A percentile compares a stretch with the other conserved stretches of the same genome.
phyloP scores from a whole-genome alignment of 164 flowering plant genomes.

The Sextonia rubra region DNA sequence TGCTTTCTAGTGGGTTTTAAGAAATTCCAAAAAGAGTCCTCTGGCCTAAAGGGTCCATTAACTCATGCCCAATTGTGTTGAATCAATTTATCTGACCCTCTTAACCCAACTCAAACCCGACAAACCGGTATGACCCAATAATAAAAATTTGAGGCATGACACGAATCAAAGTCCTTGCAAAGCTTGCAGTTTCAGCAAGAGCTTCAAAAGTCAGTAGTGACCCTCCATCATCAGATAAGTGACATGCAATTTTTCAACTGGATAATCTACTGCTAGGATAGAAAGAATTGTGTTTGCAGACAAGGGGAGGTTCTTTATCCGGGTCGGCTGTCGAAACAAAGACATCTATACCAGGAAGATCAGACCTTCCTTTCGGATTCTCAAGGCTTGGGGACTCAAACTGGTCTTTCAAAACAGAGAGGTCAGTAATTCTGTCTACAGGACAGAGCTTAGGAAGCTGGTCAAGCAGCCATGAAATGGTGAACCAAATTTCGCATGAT shows the following conservation, averaged over 20 bases:
- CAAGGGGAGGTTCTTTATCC: conserved; percentile 92
- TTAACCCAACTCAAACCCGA: no score
- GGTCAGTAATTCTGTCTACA: conserved; percentile 68
- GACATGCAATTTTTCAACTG: conserved; percentile 87
- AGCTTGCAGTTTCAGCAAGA: conserved; percentile 85
- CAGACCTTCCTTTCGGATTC: conserved; percentile 78
- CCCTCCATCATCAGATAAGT: conserved; percentile 87
- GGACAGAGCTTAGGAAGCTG: conserved; percentile 95
- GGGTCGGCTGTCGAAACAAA: conserved; percentile 93
- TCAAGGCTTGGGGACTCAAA: conserved; percentile 69
- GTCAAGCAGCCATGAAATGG: conserved; percentile 87
- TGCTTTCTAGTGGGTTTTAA: no score
- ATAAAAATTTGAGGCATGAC: no score
- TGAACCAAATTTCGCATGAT: conserved; percentile 88
- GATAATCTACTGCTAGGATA: conserved; percentile 83
- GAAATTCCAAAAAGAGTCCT: no score
- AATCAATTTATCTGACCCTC: no score
- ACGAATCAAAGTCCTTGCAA: conserved; percentile 80
- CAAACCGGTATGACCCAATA: no score
- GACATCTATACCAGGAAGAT: conserved; percentile 83
- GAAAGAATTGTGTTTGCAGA: conserved; percentile 92
- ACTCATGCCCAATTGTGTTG: no score
- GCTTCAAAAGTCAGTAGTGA: conserved; percentile 87
- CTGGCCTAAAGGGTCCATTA: no score
- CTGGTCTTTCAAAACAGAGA: conserved; percentile 60